Evolutionary conservation across 228 moss, liverwort and hornwort species (phyloP).

Genomic region (Sphagnum magellanicum): DNA sequence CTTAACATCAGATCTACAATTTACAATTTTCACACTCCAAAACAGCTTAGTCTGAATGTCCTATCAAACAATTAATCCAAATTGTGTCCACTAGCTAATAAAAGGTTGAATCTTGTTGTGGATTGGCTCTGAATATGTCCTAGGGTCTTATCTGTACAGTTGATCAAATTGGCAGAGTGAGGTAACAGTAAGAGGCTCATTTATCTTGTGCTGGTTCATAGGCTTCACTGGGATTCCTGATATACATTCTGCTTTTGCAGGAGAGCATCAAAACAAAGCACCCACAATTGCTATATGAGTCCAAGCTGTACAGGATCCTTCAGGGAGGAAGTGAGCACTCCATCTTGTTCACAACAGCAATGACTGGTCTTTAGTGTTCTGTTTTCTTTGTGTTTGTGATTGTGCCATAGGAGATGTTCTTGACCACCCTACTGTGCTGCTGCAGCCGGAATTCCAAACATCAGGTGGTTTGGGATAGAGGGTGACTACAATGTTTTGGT

Average conservation of each 20-base stretch:
- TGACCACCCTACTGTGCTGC: not conserved
- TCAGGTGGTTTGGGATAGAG: conserved; percentile 60
- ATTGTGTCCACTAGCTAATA: too few species aligned
- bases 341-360: not conserved
- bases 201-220: too few species aligned
- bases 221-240: not conserved
- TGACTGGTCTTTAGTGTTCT: not conserved
- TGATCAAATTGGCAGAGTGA: too few species aligned
- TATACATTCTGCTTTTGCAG: conserved; percentile 9
- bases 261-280: conserved; percentile 54
- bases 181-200: too few species aligned
- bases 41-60: too few species aligned
- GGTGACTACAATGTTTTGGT: conserved; percentile 61
- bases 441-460: conserved; percentile 59
- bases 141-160: too few species aligned
- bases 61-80: too few species aligned
- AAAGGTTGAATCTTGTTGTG: too few species aligned
- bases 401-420: not conserved
- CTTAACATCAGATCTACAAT: too few species aligned
- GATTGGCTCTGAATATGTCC: too few species aligned
- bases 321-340: conserved; percentile 54
- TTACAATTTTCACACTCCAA: too few species aligned
- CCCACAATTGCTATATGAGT: conserved; percentile 56
- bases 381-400: not conserved
- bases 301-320: conserved; percentile 57